phyloP scores from a whole-genome alignment of 441 rosid genomes.

The Populus hybrid region DNA sequence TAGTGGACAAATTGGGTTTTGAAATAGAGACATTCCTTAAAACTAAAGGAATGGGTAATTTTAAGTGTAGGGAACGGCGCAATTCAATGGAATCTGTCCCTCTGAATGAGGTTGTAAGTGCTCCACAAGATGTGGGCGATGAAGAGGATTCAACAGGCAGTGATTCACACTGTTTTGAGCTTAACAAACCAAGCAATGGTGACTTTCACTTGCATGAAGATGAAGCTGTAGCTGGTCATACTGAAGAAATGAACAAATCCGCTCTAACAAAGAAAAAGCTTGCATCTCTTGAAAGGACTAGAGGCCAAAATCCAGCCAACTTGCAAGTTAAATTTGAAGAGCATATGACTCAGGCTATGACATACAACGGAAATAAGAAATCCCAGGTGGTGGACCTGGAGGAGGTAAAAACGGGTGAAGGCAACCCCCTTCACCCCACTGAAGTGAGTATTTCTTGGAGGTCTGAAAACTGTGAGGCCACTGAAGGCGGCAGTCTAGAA shows the following conservation, averaged over 20 bases:
- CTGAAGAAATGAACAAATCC: slow-evolving; percentile 31
- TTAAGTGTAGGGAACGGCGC: slow-evolving; percentile 46
- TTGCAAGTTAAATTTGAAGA: slow-evolving; percentile 77
- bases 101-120: slow-evolving; percentile 59
- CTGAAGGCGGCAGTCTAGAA: slow-evolving; percentile 32
- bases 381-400: slow-evolving; percentile 29
- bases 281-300: slow-evolving; percentile 35
- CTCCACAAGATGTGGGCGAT: slow-evolving; percentile 50
- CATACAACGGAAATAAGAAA: slow-evolving; percentile 38
- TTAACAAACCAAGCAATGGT: slow-evolving; percentile 49
- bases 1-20: slow-evolving; percentile 58
- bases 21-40: slow-evolving; percentile 81
- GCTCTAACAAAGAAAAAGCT: slow-evolving; percentile 31
- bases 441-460: slow-evolving; percentile 30
- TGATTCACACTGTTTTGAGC: slow-evolving; percentile 83
- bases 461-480: slow-evolving; percentile 35
- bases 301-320: slow-evolving; percentile 42
- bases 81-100: slow-evolving; percentile 83
- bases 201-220: slow-evolving; percentile 31
- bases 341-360: slow-evolving; percentile 66
- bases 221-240: slow-evolving; percentile 28
- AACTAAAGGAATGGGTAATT: slow-evolving; percentile 39
- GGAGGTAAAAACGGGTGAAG: slow-evolving; percentile 29
- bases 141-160: slow-evolving; percentile 72
- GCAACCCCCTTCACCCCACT: slow-evolving; percentile 8